phyloP scores from a whole-genome alignment of 192 early-diverging fungal genomes.

The Backusella circina region DNA sequence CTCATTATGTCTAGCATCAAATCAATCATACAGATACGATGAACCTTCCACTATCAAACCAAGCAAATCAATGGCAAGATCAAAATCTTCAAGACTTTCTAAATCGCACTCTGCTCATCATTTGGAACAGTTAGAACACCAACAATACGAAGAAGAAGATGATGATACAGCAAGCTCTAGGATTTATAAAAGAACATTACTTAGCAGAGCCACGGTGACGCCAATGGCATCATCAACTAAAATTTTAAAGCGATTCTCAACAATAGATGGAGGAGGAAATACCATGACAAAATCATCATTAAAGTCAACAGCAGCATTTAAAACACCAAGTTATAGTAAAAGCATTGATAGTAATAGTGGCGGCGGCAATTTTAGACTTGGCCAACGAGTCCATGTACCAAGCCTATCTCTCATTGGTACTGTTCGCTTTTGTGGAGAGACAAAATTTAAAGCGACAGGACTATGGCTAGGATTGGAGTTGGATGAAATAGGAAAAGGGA shows the following conservation, averaged over 20 bases:
- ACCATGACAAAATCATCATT: not conserved
- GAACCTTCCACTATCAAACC: not conserved
- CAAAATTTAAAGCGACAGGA: conserved; percentile 63
- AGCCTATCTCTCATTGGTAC: conserved; percentile 42
- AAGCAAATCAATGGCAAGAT: not conserved
- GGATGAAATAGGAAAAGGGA: conserved; percentile 65
- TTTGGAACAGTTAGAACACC: not conserved
- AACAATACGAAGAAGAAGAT: not conserved
- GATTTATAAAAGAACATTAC: not conserved
- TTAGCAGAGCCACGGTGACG: not conserved
- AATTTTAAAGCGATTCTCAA: not conserved
- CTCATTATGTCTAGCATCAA: not conserved
- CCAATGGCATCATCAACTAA: not conserved
- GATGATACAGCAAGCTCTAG: not conserved
- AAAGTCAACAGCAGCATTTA: not conserved
- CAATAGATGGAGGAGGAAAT: not conserved
- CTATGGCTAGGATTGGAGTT: conserved; percentile 80
- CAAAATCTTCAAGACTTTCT: not conserved
- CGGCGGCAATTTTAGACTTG: conserved; percentile 1
- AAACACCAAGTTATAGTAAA: not conserved
- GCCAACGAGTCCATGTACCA: conserved; percentile 12
- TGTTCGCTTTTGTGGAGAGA: conserved; percentile 65
- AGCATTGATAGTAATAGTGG: not conserved
- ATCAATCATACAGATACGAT: not conserved
- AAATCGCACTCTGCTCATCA: conserved; percentile 3